These are phyloP conservation scores for Chytridiales sp. DNA, from an alignment of 371 early-diverging fungal species.

Conservation along the genomic window DNA sequence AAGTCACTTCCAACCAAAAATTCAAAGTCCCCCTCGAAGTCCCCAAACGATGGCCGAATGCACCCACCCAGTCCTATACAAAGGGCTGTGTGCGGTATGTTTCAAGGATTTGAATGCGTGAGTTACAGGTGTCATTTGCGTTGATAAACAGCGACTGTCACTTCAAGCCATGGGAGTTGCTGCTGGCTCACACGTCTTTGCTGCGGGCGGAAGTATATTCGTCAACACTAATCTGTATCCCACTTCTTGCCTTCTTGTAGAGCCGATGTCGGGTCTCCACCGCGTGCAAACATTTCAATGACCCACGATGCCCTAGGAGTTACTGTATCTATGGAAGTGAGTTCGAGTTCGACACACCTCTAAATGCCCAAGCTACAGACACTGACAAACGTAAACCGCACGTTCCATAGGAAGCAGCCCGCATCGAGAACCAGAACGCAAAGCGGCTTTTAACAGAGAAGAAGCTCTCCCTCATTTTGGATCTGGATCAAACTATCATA, in stretches of 20 bases:
- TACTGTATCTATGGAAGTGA: slow-evolving; percentile 50
- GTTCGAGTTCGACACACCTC: neutral
- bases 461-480: slow-evolving; percentile 93
- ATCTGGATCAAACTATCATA: slow-evolving; percentile 99
- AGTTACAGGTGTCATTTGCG: too few species aligned
- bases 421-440: slow-evolving; percentile 72
- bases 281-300: slow-evolving; percentile 67
- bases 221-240: too few species aligned
- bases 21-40: too few species aligned
- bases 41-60: slow-evolving; percentile 62
- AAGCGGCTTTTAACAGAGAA: slow-evolving; percentile 62
- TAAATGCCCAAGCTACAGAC: neutral
- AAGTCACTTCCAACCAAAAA: too few species aligned
- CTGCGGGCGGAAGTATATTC: too few species aligned
- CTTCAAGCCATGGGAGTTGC: slow-evolving; percentile 7
- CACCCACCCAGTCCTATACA: slow-evolving; percentile 73
- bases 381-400: too few species aligned
- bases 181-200: neutral
- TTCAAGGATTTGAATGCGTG: slow-evolving; percentile 68
- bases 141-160: too few species aligned
- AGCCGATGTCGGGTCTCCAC: too few species aligned
- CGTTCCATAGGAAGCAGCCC: slow-evolving; percentile 75
- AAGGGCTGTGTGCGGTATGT: slow-evolving; percentile 83
- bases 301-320: slow-evolving; percentile 74
- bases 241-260: too few species aligned